Conservation (phyloP, 2,329 filamentous ascomycete genomes). For the Myriangium duriaei region DNA sequence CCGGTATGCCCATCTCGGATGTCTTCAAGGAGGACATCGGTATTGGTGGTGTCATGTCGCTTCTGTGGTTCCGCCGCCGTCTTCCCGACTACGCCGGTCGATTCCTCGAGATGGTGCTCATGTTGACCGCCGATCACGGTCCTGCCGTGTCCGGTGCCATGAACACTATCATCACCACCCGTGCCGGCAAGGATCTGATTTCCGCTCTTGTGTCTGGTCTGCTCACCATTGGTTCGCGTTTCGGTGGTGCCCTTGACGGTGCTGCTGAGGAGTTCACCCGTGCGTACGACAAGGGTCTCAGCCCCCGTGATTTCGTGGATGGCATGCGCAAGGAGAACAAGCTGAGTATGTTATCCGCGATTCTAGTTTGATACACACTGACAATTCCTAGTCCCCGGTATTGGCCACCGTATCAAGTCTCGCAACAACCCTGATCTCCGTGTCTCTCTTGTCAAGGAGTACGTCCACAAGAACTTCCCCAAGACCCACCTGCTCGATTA, state of each 20-base stretch:
- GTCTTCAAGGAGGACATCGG: conserved; percentile 98
- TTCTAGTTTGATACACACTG: conserved; percentile 15
- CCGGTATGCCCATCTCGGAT: conserved; percentile 99
- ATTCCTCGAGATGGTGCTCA: conserved; percentile 99
- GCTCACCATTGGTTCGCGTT: conserved; percentile 92
- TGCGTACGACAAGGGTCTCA: conserved; percentile 95
- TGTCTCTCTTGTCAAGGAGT: conserved; percentile 99
- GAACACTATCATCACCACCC: conserved; percentile 99
- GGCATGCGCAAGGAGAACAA: conserved; percentile 99
- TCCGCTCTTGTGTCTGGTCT: conserved; percentile 91
- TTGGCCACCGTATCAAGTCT: conserved; percentile 98
- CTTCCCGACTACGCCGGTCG: conserved; percentile 93
- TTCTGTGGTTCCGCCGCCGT: conserved; percentile 98
- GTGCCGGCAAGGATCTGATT: conserved; percentile 98
- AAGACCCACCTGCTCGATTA: conserved; percentile 98
- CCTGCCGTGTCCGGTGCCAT: conserved; percentile 98
- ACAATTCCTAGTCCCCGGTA: conserved; percentile 63
- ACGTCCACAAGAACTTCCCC: conserved; percentile 93
- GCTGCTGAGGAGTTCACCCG: conserved; percentile 97
- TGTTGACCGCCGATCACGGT: conserved; percentile 98
- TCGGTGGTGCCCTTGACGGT: conserved; percentile 95
- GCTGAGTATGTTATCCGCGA: conserved; percentile 51
- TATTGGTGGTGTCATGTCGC: conserved; percentile 98
- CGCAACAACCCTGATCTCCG: conserved; percentile 99
- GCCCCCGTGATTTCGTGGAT: conserved; percentile 97